Evolutionary conservation across 495 filamentous ascomycete genomes (phyloP).

Genomic region (Penicillium soppii): DNA sequence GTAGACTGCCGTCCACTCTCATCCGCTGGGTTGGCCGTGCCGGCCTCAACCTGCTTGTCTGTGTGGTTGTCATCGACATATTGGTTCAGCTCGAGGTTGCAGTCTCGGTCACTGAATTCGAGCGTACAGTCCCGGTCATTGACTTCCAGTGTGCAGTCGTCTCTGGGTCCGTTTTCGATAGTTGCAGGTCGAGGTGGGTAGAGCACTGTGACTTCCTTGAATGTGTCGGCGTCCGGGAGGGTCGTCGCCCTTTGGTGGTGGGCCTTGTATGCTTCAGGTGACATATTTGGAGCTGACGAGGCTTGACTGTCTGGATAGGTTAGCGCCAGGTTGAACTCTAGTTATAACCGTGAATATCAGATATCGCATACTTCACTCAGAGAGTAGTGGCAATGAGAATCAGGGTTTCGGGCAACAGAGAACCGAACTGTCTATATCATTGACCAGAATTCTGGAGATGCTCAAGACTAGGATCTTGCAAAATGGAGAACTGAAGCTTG

Average conservation of each 20-base stretch:
- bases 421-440: not conserved
- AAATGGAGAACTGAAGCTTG: not conserved
- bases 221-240: not conserved
- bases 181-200: not conserved
- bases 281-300: not conserved
- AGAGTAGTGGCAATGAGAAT: not conserved
- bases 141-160: slow-evolving; percentile 3
- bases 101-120: slow-evolving; percentile 1
- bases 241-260: not conserved
- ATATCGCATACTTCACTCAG: not conserved
- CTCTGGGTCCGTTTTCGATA: not conserved
- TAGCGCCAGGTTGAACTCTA: no score
- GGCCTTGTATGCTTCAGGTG: not conserved
- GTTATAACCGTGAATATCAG: not conserved
- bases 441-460: not conserved
- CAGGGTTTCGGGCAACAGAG: not conserved
- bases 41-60: not conserved
- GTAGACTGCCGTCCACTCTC: not conserved
- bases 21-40: not conserved
- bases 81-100: slow-evolving; percentile 2
- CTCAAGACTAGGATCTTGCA: not conserved
- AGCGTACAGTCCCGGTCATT: not conserved
- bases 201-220: slow-evolving; percentile 1
- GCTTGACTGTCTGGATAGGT: no score
- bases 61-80: not conserved